Evolutionary conservation across 2,329 filamentous ascomycete genomes (phyloP).

Genomic region (Colletotrichum sp.): DNA sequence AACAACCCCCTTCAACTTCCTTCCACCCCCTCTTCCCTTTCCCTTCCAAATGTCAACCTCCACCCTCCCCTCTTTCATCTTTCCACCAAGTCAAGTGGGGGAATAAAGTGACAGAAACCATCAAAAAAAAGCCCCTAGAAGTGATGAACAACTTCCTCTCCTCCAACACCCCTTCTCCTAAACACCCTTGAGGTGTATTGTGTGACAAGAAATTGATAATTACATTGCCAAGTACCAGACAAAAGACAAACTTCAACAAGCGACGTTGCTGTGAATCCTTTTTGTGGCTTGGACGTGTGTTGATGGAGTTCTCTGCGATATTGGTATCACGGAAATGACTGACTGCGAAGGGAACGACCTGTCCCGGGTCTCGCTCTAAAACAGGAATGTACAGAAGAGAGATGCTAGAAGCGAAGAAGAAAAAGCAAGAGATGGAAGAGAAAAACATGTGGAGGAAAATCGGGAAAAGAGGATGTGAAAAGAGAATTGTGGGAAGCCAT

Average conservation of each 20-base stretch:
- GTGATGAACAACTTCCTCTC: neutral
- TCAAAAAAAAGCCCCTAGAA: neutral
- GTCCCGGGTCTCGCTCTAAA: conserved; percentile 23
- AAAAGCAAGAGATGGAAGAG: neutral
- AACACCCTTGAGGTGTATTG: neutral
- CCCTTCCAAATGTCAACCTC: neutral
- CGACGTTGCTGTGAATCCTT: neutral
- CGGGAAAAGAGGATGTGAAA: neutral
- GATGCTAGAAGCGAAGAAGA: neutral
- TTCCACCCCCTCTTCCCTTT: neutral
- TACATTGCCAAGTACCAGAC: conserved; percentile 10
- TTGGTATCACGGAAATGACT: conserved; percentile 24
- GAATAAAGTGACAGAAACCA: neutral
- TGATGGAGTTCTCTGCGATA: conserved; percentile 16
- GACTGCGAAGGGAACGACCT: conserved; percentile 24
- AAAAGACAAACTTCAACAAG: neutral
- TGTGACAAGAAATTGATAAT: conserved; percentile 16
- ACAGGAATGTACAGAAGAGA: conserved; percentile 24
- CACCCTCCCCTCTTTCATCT: neutral
- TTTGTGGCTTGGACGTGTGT: neutral
- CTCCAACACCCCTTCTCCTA: neutral
- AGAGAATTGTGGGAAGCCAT: conserved; percentile 3
- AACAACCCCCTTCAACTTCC: neutral
- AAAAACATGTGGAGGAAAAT: neutral
- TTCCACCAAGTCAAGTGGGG: neutral